Percentiles rank a stretch among this genome's conserved stretches.
These are phyloP conservation scores for Xerocomus minutiporus DNA, from an alignment of 1,284 basidiomycete species.

Conservation along the genomic window DNA sequence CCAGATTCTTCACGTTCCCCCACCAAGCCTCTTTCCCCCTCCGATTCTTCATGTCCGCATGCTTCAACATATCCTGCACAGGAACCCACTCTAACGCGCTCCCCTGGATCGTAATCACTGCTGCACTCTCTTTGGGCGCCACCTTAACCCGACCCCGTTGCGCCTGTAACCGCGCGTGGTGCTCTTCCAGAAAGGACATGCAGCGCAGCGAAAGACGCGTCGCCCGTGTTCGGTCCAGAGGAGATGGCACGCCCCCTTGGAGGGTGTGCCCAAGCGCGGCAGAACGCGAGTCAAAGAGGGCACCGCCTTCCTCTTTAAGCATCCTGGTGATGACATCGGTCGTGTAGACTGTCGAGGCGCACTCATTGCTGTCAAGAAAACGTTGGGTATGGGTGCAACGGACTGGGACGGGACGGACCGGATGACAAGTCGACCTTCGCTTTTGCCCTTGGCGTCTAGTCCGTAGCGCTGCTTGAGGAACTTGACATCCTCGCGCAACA, in stretches of 20 bases:
- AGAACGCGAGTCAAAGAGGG: constrained; percentile 90
- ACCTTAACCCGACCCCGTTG: constrained; percentile 47
- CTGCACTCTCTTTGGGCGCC: constrained; percentile 66
- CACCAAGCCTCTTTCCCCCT: constrained; percentile 84
- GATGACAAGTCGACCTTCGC: constrained; percentile 90
- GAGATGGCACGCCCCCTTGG: constrained; percentile 93
- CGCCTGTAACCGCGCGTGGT: constrained; percentile 53
- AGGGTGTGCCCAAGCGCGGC: constrained; percentile 95
- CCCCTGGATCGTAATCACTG: constrained; percentile 88
- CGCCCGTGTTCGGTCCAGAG: constrained; percentile 88
- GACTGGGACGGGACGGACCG: constrained; percentile 45
- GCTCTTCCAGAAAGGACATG: constrained; percentile 89
- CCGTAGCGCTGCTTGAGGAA: constrained; percentile 86
- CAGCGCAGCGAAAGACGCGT: constrained; percentile 87
- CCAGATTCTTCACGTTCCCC: constrained; percentile 63
- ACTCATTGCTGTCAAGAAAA: constrained; percentile 59
- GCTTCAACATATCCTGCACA: constrained; percentile 76
- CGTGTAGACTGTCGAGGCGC: constrained; percentile 83
- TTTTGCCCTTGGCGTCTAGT: constrained; percentile 85
- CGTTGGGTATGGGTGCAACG: too few relatives aligned
- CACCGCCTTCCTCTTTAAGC: constrained; percentile 87
- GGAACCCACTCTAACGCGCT: constrained; percentile 78
- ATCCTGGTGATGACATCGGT: constrained; percentile 93
- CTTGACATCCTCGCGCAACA: constrained; percentile 80
- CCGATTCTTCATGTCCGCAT: constrained; percentile 89